Evolutionary conservation across 805 yeast genomes (phyloP).

Genomic region (Candida sonorensis): DNA sequence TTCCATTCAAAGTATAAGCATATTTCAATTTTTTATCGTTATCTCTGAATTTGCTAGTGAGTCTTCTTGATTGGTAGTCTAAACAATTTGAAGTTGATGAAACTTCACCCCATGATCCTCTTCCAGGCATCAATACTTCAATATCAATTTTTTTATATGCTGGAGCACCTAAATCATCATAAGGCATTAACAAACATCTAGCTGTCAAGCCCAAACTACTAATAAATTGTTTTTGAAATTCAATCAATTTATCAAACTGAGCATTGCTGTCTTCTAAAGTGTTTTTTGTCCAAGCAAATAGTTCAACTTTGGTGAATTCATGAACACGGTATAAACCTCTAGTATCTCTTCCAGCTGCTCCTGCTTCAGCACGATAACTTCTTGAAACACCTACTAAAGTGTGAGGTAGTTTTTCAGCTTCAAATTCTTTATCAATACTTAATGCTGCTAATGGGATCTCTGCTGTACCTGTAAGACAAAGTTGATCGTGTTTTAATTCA

Average conservation of each 20-base stretch:
- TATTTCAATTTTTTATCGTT: slow-evolving; percentile 32
- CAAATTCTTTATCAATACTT: slow-evolving; percentile 39
- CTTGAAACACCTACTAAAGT: slow-evolving; percentile 76
- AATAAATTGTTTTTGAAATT: slow-evolving; percentile 61
- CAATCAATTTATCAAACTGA: slow-evolving; percentile 53
- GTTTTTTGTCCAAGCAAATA: slow-evolving; percentile 66
- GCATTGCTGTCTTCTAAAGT: slow-evolving; percentile 28
- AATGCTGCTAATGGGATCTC: slow-evolving; percentile 90
- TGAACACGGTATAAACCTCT: slow-evolving; percentile 91
- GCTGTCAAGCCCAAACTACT: slow-evolving; percentile 68
- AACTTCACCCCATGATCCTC: slow-evolving; percentile 87
- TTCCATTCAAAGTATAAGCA: slow-evolving; percentile 87
- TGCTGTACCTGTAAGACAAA: slow-evolving; percentile 87
- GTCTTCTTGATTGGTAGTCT: slow-evolving; percentile 82
- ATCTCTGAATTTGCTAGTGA: slow-evolving; percentile 54
- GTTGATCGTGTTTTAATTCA: slow-evolving; percentile 37
- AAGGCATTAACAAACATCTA: slow-evolving; percentile 81
- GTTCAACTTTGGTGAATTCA: slow-evolving; percentile 91
- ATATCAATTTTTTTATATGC: slow-evolving; percentile 88
- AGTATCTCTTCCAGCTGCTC: slow-evolving; percentile 90
- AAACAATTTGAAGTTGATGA: slow-evolving; percentile 89
- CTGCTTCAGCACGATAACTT: slow-evolving; percentile 93
- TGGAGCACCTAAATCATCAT: slow-evolving; percentile 87
- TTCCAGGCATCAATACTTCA: slow-evolving; percentile 98
- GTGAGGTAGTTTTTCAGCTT: slow-evolving; percentile 37